Evolutionary conservation across 768 basidiomycete species (phyloP).

Genomic region (Lactarius psammicola): DNA sequence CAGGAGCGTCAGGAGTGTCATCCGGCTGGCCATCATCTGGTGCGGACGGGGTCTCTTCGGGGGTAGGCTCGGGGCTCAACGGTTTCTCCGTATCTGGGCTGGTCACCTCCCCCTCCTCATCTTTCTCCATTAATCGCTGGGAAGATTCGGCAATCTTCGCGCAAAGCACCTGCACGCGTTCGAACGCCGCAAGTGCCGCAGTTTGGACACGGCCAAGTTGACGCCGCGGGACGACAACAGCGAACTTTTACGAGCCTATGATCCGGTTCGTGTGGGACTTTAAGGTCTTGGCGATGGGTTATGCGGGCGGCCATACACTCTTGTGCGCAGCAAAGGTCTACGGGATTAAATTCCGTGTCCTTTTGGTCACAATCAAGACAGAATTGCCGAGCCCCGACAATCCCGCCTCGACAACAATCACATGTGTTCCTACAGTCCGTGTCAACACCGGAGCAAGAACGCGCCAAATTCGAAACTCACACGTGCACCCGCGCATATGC

Average conservation of each 20-base stretch:
- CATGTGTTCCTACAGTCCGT: constrained; percentile 28
- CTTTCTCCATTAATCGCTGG: too few species aligned
- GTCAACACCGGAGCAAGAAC: not conserved
- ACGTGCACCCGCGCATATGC: constrained; percentile 29
- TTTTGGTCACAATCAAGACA: constrained; percentile 36
- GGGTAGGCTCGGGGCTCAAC: not conserved
- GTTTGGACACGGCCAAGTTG: constrained; percentile 8
- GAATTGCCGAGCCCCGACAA: constrained; percentile 34
- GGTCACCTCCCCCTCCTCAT: not conserved
- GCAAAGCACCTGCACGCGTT: not conserved
- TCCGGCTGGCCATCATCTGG: too few species aligned
- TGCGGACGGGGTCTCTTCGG: not conserved
- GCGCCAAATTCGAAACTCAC: constrained; percentile 15
- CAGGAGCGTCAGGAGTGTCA: not conserved
- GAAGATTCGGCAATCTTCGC: not conserved
- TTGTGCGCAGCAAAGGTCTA: constrained; percentile 35
- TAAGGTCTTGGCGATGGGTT: constrained; percentile 24
- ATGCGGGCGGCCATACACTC: constrained; percentile 30
- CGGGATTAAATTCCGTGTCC: constrained; percentile 28
- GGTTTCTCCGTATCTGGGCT: not conserved
- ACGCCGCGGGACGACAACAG: not conserved
- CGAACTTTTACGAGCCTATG: constrained; percentile 8
- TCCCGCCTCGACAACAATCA: constrained; percentile 32
- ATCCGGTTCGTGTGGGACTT: constrained; percentile 2
- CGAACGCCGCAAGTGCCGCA: constrained; percentile 2